phyloP scores from a whole-genome alignment of 192 early-diverging fungal genomes.

The Rhizophagus prolifer region DNA sequence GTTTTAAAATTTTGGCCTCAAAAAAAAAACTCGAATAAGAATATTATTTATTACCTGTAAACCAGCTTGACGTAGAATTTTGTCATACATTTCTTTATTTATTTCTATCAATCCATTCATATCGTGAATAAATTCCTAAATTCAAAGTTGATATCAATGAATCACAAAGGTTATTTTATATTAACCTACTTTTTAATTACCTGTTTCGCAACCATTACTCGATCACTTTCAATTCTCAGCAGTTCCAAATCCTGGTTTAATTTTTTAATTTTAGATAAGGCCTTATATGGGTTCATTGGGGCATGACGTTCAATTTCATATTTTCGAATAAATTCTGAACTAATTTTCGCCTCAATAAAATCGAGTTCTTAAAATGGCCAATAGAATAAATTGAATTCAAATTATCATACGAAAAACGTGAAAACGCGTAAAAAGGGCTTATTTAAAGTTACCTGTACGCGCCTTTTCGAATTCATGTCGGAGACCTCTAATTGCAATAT shows the following conservation, averaged over 20 bases:
- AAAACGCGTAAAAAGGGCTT: background rate
- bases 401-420: background rate
- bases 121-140: slow-evolving; percentile 17
- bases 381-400: background rate
- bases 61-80: background rate
- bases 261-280: slow-evolving; percentile 6
- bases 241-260: slow-evolving; percentile 2
- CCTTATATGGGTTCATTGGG: slow-evolving; percentile 14
- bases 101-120: background rate
- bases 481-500: background rate
- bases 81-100: slow-evolving; percentile 4
- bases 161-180: background rate
- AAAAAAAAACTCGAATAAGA: background rate
- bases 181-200: background rate
- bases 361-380: slow-evolving; percentile 3
- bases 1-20: too few relatives aligned
- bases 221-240: slow-evolving; percentile 3
- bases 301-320: slow-evolving; percentile 27
- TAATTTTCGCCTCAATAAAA: slow-evolving; percentile 20
- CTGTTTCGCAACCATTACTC: slow-evolving; percentile 19
- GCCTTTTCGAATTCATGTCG: background rate
- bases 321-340: slow-evolving; percentile 16
- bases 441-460: background rate
- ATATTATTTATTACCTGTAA: slow-evolving; percentile 6
- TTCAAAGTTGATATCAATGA: background rate